Evolutionary conservation across 2,329 filamentous ascomycete species (phyloP), one percentile per base, ranked within the genome.

Genomic region (Venturia aucupariae): DNA sequence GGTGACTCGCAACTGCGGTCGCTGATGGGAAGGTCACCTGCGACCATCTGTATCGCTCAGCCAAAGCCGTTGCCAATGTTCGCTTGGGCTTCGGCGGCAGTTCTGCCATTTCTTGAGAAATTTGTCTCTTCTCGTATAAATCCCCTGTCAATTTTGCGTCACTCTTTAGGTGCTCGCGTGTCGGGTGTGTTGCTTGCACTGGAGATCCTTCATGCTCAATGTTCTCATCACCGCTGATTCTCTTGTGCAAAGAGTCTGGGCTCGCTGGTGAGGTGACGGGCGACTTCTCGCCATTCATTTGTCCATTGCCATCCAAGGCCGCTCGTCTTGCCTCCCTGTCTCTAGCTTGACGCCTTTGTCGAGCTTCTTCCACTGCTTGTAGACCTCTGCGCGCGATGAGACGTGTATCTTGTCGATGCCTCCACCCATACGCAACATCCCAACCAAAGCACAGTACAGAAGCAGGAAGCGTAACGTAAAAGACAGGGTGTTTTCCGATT

Each of bases 11-110:
- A 0, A 90, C 87, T 0, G 85, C 83, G 24, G 84, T 84, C 1
- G 84, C 83, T 0, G 87, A 90, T 0, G 88, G 88, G 60, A 90
- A 90, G 0, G 87, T 90, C 70, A 87, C 85, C 66, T 87, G 85
- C 0, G 76, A 76, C 86, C 86, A 90, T n/a, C 72, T 71, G 39
- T 41, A 60, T 44, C 59, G 13, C 22, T 60, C 59, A 11, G 35
- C 41, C 22, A 44, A 8, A 8, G 44, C 35, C 13, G 35, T 41
- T n/a, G 35, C 24, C 19, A 60, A 38, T 15, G 59, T 60, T 24
- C 27, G 51, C 35, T 39, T 68, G 17, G 61, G 46, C 30, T 30
- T 63, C 13, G 51, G 57, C 32, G 59, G 35, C 35, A 59, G 8
- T n/a, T 19, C 51, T 19, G 51, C 30, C 27, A 35, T 11, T 11